Conservation (phyloP, 1,139 yeast species). For the Hyphopichia burtonii region DNA sequence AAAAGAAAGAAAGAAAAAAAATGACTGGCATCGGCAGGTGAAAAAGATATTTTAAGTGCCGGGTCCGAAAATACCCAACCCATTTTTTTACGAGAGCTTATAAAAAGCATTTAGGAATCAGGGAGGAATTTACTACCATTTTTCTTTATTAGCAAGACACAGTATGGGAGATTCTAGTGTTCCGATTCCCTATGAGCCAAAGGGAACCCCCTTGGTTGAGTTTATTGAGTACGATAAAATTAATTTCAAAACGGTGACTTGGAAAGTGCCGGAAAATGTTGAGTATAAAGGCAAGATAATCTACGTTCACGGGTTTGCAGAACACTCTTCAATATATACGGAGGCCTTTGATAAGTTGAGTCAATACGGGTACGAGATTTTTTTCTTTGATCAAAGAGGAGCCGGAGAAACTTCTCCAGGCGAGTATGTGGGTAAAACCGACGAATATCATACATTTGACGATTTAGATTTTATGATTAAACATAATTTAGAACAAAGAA, state of each 20-base stretch:
- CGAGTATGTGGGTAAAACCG: conserved; percentile 59
- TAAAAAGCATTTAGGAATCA: no score
- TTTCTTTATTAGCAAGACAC: no score
- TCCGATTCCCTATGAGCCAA: conserved; percentile 35
- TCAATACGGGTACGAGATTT: conserved; percentile 65
- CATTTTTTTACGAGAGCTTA: no score
- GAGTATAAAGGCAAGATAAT: conserved; percentile 55
- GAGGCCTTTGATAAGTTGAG: conserved; percentile 61
- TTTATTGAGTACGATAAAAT: conserved; percentile 35
- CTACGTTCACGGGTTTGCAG: conserved; percentile 82
- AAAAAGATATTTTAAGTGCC: no score
- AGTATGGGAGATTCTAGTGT: conserved; percentile 4
- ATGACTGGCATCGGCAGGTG: no score
- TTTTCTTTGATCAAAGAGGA: conserved; percentile 86
- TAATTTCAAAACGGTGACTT: conserved; percentile 38
- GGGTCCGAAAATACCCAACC: no score
- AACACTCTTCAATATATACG: conserved; percentile 54
- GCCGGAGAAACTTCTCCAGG: conserved; percentile 74
- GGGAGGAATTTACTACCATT: no score
- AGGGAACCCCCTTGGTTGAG: conserved; percentile 28
- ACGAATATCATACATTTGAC: conserved; percentile 59
- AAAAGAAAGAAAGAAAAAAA: no score
- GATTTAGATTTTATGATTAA: conserved; percentile 70
- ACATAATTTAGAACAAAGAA: conserved; percentile 24
- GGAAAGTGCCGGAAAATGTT: conserved; percentile 37